Percentiles rank a stretch among this genome's conserved stretches.
phyloP scores from a whole-genome alignment of 495 filamentous ascomycete genomes.

The Penicillium fimorum region DNA sequence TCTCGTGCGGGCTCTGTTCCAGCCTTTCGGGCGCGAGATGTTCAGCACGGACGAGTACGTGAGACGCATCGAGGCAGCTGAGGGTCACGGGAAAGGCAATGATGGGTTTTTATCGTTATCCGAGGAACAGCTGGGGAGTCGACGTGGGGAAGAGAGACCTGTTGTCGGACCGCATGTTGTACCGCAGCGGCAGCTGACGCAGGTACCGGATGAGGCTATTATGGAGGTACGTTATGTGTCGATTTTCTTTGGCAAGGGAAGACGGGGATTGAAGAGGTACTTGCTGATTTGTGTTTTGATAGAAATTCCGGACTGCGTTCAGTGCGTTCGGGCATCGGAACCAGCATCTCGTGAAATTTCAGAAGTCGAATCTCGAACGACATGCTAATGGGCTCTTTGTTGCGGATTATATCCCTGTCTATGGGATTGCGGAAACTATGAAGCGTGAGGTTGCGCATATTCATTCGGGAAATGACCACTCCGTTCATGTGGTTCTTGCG shows the following conservation, averaged over 20 bases:
- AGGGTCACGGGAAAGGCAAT: constrained; percentile 27
- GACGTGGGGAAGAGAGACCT: constrained; percentile 20
- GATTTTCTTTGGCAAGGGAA: background rate
- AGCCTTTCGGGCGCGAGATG: constrained; percentile 34
- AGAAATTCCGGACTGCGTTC: constrained; percentile 32
- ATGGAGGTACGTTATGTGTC: constrained; percentile 28
- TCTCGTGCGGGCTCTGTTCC: constrained; percentile 24
- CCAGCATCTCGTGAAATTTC: constrained; percentile 31
- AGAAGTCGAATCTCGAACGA: constrained; percentile 28
- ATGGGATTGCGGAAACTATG: constrained; percentile 19
- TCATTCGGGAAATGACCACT: constrained; percentile 64
- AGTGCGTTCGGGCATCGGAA: constrained; percentile 29
- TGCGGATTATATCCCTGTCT: constrained; percentile 21
- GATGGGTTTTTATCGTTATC: constrained; percentile 24
- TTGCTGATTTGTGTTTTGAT: background rate
- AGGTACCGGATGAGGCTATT: constrained; percentile 26
- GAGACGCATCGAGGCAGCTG: constrained; percentile 25
- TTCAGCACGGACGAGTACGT: constrained; percentile 33
- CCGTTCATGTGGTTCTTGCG: constrained; percentile 73
- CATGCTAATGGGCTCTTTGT: constrained; percentile 35
- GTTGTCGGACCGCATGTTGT: constrained; percentile 33
- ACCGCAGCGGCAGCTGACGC: constrained; percentile 37
- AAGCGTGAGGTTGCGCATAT: constrained; percentile 76
- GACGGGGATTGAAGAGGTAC: background rate
- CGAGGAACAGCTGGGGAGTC: constrained; percentile 16